Evolutionary conservation across 352 stramenopile species (phyloP).

Genomic region (Elongisporangium prolatum): DNA sequence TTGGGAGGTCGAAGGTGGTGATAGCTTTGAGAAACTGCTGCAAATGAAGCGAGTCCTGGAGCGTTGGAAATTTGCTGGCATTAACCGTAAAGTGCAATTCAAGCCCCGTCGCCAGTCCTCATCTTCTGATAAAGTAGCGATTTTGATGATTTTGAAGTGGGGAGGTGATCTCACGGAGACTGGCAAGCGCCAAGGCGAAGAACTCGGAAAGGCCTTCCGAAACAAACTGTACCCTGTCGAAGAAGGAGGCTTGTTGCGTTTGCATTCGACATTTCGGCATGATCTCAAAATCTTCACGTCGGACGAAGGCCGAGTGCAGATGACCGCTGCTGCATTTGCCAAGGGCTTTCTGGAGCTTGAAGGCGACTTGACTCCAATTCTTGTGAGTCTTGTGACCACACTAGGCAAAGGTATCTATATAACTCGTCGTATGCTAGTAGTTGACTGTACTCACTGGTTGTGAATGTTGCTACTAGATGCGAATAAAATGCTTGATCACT

Average conservation of each 20-base stretch:
- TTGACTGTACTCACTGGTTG: slow-evolving; percentile 5
- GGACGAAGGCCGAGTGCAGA: slow-evolving; percentile 99
- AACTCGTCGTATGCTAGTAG: not conserved
- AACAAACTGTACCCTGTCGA: slow-evolving; percentile 88
- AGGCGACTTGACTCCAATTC: slow-evolving; percentile 98
- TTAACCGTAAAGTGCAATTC: slow-evolving; percentile 97
- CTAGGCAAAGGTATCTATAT: slow-evolving; percentile 58
- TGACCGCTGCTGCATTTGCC: slow-evolving; percentile 98
- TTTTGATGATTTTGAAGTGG: slow-evolving; percentile 99
- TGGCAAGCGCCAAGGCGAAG: slow-evolving; percentile 95
- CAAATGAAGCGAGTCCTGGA: slow-evolving; percentile 97
- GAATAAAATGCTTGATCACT: slow-evolving; percentile 98
- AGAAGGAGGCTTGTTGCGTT: slow-evolving; percentile 92
- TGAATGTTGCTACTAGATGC: slow-evolving; percentile 35
- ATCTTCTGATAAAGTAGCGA: slow-evolving; percentile 60
- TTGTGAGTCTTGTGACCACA: slow-evolving; percentile 94
- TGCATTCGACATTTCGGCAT: slow-evolving; percentile 99
- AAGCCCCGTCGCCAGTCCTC: slow-evolving; percentile 61
- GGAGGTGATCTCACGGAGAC: slow-evolving; percentile 97
- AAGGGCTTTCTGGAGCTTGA: slow-evolving; percentile 99
- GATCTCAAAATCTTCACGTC: slow-evolving; percentile 99
- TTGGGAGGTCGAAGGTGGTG: slow-evolving; percentile 80
- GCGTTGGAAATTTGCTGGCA: slow-evolving; percentile 95
- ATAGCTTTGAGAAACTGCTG: slow-evolving; percentile 90
- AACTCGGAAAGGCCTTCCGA: slow-evolving; percentile 91